Percentiles rank a stretch among this genome's conserved stretches.
phyloP scores from a whole-genome alignment of 2,329 filamentous ascomycete species.

The Trichoderma cornu-damae region DNA sequence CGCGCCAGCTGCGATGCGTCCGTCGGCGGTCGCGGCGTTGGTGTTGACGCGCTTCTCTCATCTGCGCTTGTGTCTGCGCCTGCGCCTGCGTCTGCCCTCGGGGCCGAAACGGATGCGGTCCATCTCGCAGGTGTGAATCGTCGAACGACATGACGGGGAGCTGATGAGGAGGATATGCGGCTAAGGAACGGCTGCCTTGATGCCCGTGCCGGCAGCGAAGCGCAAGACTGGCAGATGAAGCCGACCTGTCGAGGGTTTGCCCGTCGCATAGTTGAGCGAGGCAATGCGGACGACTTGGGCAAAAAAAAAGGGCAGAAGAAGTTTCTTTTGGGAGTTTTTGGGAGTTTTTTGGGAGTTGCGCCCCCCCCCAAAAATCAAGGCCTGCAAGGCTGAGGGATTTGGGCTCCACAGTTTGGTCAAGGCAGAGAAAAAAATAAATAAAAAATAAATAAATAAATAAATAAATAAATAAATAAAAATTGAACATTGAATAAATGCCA shows the following conservation, averaged over 20 bases:
- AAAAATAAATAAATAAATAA: background rate
- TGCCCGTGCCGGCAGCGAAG: conserved; percentile 31
- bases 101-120: conserved; percentile 23
- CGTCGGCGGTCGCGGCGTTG: conserved; percentile 28
- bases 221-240: conserved; percentile 43
- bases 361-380: conserved; percentile 21
- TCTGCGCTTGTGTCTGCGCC: conserved; percentile 13
- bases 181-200: conserved; percentile 25
- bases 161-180: conserved; percentile 24
- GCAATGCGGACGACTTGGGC: background rate
- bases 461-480: no score
- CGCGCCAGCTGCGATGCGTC: conserved; percentile 39
- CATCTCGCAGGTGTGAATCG: conserved; percentile 25
- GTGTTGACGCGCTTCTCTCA: conserved; percentile 15
- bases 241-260: conserved; percentile 30
- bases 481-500: no score
- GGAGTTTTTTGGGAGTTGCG: no score
- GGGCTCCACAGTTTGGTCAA: conserved; percentile 13
- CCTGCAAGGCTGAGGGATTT: conserved; percentile 19
- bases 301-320: background rate
- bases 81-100: background rate
- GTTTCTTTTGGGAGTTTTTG: background rate
- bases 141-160: conserved; percentile 18
- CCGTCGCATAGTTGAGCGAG: conserved; percentile 37
- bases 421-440: background rate